These are phyloP conservation scores for Claviceps digitariae DNA, from an alignment of 2,329 filamentous ascomycete species.

Conservation along the genomic window DNA sequence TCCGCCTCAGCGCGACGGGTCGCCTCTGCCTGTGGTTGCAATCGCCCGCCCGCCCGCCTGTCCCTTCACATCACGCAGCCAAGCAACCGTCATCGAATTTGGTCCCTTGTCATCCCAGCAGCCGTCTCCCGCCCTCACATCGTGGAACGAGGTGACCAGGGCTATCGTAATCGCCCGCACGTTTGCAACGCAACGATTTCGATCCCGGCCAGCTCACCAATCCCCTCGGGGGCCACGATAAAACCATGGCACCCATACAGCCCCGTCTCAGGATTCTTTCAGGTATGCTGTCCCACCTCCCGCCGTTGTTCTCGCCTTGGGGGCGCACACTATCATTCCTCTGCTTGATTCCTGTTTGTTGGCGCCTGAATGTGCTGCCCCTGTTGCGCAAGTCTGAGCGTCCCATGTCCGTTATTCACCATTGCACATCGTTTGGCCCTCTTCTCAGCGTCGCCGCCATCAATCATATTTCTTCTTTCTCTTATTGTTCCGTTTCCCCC, in stretches of 20 bases:
- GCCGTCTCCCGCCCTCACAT: slow-evolving; percentile 8
- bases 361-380: slow-evolving; percentile 11
- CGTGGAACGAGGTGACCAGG: slow-evolving; percentile 18
- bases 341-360: slow-evolving; percentile 5
- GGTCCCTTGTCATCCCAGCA: slow-evolving; percentile 7
- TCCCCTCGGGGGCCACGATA: slow-evolving; percentile 18
- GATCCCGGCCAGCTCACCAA: slow-evolving; percentile 21
- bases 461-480: neutral
- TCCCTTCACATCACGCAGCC: neutral
- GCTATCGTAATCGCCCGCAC: slow-evolving; percentile 20
- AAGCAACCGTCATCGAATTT: slow-evolving; percentile 4
- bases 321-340: slow-evolving; percentile 1
- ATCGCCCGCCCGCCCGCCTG: neutral
- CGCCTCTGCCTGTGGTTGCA: slow-evolving; percentile 1
- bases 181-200: slow-evolving; percentile 14
- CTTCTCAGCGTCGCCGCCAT: slow-evolving; percentile 7
- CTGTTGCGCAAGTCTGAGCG: slow-evolving; percentile 8
- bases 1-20: slow-evolving; percentile 3
- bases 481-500: slow-evolving; percentile 4
- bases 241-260: slow-evolving; percentile 44
- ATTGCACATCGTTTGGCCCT: slow-evolving; percentile 4
- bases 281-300: slow-evolving; percentile 35
- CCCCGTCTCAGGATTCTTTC: slow-evolving; percentile 47
- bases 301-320: slow-evolving; percentile 7
- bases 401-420: slow-evolving; percentile 5